Base-by-base conservation (phyloP, 805 yeast genomes). In the Spathaspora girioi region DNA sequence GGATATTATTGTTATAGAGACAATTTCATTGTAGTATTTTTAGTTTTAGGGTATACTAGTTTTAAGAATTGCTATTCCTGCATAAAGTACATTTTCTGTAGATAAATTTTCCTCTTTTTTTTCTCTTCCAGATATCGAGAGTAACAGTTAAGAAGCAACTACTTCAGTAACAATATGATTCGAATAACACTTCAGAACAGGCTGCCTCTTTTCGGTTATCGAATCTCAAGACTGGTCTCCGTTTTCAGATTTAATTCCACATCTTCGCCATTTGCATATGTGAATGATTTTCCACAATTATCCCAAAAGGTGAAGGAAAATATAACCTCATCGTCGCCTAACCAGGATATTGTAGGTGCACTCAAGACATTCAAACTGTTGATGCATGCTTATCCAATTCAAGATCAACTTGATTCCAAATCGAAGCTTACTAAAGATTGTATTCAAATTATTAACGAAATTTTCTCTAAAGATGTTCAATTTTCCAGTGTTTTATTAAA, bases 401-500 rank as follows among this genome's bases (percentile, higher is more conserved):
- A 53, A 29, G 47, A 50, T 14, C 46, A 47, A 44, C 23, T 50
- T 10, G 50, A 51, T 18, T 9, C 42, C 35, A 46, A 52, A 43
- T 61, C 49, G 31, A 48, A 41, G 26, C 49, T 48, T 14, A 45
- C 32, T 18, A 43, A 41, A 35, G 51, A 53, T 26, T 43, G 48
- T 1, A 31, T 17, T 10, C 23, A 31, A 6, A 17, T 54, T 5
- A 51, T 54, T 14, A 50, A 54, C 20, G 49, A 46, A 10, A 44
- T 51, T 3, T 51, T 55, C 29, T 15, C 40, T 23, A 41, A 45
- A 17, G 41, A 49, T n/a, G 19, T n/a, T 6, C 50, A 54, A 8
- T 68, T 72, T 45, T 52, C 62, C 11, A 49, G 59, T 11, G 50
- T 45, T 2, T 61, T 73, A 17, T 60, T 75, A 51, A 62, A 56